A percentile compares a stretch with the other conserved stretches of the same genome.
phyloP scores from a whole-genome alignment of 1,139 yeast genomes.

The Ashbya aceris region DNA sequence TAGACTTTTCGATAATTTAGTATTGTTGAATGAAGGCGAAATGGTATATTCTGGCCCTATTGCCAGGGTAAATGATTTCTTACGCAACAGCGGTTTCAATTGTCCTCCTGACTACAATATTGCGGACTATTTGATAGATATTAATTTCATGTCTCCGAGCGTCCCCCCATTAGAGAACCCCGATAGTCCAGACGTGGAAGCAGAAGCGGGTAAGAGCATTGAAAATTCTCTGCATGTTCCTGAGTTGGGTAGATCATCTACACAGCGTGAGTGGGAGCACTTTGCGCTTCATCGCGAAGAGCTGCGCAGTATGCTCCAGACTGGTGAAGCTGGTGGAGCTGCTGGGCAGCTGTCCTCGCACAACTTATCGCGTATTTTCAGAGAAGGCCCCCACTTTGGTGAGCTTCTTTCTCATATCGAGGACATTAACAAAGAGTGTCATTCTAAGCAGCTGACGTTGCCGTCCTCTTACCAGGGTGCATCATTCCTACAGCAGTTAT shows the following conservation, averaged over 20 bases:
- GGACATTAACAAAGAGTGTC: conserved; percentile 26
- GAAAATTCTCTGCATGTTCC: conserved; percentile 7
- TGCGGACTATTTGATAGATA: conserved; percentile 87
- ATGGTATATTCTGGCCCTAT: conserved; percentile 81
- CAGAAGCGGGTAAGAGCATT: conserved; percentile 11
- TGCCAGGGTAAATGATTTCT: conserved; percentile 61
- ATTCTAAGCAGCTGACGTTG: conserved; percentile 24
- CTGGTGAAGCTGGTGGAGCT: conserved; percentile 15
- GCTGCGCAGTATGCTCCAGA: conserved; percentile 32
- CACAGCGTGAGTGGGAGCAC: conserved; percentile 84
- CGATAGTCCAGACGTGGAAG: conserved; percentile 11
- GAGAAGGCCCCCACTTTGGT: conserved; percentile 41
- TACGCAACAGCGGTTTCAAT: conserved; percentile 61
- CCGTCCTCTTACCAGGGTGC: conserved; percentile 38
- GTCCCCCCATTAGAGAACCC: conserved; percentile 10
- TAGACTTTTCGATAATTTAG: conserved; percentile 72
- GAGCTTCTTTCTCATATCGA: conserved; percentile 44
- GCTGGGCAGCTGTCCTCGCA: conserved; percentile 16
- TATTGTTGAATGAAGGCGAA: conserved; percentile 76
- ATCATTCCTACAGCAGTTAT: conserved; percentile 49
- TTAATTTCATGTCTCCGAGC: conserved; percentile 25
- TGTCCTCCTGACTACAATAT: conserved; percentile 89
- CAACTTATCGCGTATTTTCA: conserved; percentile 34
- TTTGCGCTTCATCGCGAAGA: conserved; percentile 81
- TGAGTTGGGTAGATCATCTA: conserved; percentile 31